Base-by-base conservation (phyloP, 1,284 basidiomycete genomes). In the Schizopora paradoxa region DNA sequence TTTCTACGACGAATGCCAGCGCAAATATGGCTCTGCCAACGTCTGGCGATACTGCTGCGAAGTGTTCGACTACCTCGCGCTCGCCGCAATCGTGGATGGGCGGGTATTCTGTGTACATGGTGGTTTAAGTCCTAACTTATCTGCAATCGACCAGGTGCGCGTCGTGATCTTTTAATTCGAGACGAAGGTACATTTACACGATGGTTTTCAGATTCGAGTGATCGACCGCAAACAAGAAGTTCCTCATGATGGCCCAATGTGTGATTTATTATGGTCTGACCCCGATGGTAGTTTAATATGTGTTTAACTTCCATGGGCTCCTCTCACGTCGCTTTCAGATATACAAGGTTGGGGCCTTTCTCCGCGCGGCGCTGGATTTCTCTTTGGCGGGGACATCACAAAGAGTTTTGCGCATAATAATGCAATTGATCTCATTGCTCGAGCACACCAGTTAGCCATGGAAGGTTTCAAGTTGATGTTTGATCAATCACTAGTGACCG, bases 381-480 rank as follows among this genome's bases (percentile, higher is more conserved):
- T 98, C 31, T 99, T 99, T 59, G 95, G 95, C 34, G 83, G 81
- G 14, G 92, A 98, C 63, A 90, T 95, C 45, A 92, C 92, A 4
- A 86, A 90, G 62, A 67, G 73, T 16, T 99, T 99, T 62, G 86
- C 86, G 21, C 91, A 95, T 62, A 77, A 82, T 55, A 99, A 99
- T 61, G 84, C 82, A 34, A 86, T 99, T 54, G 92, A 97, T 67
- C 77, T 99, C 51, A 93, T 99, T 58, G 95, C 95, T 4, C 74
- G 96, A 38, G 96, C 95, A 10, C 95, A 99, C 69, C 95, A 99
- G 62, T 82, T 99, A 19, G 95, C 95, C 2, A 94, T 98, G 86
- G 95, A 99, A 65, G 95, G 95, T 4, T 98, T 90, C 71, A 98
- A 98, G 67, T 76, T 95, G 62, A 97, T 98, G 93, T 97, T 97